phyloP scores from a whole-genome alignment of 2,329 filamentous ascomycete genomes.

The Sphaerostilbella broomeana region DNA sequence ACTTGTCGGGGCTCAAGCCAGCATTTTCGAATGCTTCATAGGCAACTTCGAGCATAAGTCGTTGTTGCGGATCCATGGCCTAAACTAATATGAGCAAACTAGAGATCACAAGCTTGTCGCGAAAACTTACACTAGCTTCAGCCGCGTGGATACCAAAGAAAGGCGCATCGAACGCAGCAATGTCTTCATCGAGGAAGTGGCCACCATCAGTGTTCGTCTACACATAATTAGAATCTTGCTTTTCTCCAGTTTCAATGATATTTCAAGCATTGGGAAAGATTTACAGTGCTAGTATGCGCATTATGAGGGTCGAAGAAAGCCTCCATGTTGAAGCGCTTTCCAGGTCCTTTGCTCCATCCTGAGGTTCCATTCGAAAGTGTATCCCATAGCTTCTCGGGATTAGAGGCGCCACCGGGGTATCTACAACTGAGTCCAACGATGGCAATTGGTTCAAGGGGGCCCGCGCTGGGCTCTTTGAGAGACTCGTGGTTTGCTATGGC shows the following conservation, averaged over 20 bases:
- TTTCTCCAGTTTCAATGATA: too few relatives aligned
- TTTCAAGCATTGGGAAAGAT: too few relatives aligned
- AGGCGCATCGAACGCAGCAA: conserved; percentile 39
- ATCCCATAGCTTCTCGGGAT: conserved; percentile 8
- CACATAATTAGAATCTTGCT: too few relatives aligned
- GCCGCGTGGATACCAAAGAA: conserved; percentile 43
- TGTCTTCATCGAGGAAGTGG: conserved; percentile 36
- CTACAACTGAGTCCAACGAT: conserved; percentile 10
- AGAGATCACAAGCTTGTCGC: background rate
- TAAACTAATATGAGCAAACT: too few relatives aligned
- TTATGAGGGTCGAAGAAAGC: conserved; percentile 33
- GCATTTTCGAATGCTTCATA: conserved; percentile 47
- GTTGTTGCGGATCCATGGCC: conserved; percentile 41
- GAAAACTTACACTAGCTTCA: conserved; percentile 26
- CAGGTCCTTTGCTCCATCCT: conserved; percentile 4
- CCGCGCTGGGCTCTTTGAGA: too few relatives aligned
- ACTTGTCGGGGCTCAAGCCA: conserved; percentile 37
- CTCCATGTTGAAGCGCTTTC: conserved; percentile 16
- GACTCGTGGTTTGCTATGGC: too few relatives aligned
- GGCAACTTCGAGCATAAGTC: conserved; percentile 43
- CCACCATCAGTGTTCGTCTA: conserved; percentile 24
- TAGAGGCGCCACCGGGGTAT: conserved; percentile 7
- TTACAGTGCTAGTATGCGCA: conserved; percentile 21
- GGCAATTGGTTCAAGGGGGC: too few relatives aligned
- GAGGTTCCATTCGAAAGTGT: conserved; percentile 1